Base-by-base conservation (phyloP, 2,329 filamentous ascomycete species). In the Colletotrichum ledebouriae region DNA sequence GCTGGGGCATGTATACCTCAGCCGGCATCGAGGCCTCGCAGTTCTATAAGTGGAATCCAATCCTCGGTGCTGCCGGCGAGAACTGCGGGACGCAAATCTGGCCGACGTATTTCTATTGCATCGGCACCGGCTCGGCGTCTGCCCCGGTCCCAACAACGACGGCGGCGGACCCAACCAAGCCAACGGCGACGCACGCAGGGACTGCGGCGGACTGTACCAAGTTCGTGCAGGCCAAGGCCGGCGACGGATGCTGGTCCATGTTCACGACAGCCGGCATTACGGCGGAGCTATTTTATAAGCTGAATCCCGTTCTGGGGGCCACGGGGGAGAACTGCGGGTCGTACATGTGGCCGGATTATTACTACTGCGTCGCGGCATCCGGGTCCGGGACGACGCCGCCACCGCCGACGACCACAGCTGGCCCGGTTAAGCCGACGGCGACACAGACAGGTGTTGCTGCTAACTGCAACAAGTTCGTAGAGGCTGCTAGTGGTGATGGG, bases 41-140 rank as follows among this genome's bases (percentile, higher is more conserved):
- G 41, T 49, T 25, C 46, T 49, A 49, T 3, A 15, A 25, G 9
- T 49, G 46, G 46, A 49, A 25, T 6, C 20, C 46, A 13, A 1
- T 49, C 9, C 20, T 29, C 2, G 41, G 41, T 12, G 22, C 47
- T 9, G 29, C 2, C 2, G 22, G 20, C 22, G 12, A 50, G n/a
- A 73, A 76, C 56, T 76, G 76, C 52, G 60, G 57, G 37, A 73
- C 66, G 13, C 52, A 60, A n/a, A 67, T 75, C 47, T 74, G 70
- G 73, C 20, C 12, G 12, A 10, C 13, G 47, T 29, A 15, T 17
- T 50, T 29, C 47, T 29, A 50, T 6, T 50, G 47, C 0, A n/a
- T 50, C 3, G 6, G 22, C 13, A 44, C 15, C 4, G 4, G 41
- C 41, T 44, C 41, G 3, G 12, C 41, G 15, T 44, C 41, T 6